phyloP scores from a whole-genome alignment of 441 rosid genomes.

The Capsella rubella region DNA sequence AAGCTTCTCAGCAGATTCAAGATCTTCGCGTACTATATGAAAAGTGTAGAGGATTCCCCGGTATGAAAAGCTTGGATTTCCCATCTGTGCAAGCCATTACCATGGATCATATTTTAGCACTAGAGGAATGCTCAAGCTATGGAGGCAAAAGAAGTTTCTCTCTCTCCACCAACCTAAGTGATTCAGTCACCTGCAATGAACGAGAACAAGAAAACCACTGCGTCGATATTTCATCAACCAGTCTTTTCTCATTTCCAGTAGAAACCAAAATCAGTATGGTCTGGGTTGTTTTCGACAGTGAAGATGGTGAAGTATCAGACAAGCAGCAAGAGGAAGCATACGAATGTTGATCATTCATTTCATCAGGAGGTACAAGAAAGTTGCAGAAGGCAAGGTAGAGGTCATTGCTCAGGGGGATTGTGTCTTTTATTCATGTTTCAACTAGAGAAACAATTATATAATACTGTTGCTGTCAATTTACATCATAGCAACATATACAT shows the following conservation, averaged over 20 bases:
- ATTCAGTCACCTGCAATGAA: conserved; percentile 8
- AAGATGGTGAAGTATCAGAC: conserved; percentile 37
- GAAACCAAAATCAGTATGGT: conserved; percentile 81
- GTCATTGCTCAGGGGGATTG: not conserved
- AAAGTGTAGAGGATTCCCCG: conserved; percentile 53
- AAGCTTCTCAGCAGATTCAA: conserved; percentile 62
- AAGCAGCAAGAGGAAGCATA: conserved; percentile 3
- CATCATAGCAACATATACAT: conserved; percentile 7
- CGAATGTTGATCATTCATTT: conserved; percentile 17
- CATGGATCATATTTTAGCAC: conserved; percentile 62
- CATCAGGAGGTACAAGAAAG: conserved; percentile 1
- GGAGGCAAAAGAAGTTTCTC: conserved; percentile 31
- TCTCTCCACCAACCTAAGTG: conserved; percentile 41
- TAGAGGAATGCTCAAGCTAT: conserved; percentile 55
- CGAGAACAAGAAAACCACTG: conserved; percentile 27
- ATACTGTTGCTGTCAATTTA: conserved; percentile 7
- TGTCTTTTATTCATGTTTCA: conserved; percentile 12
- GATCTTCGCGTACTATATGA: conserved; percentile 59
- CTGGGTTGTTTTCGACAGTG: conserved; percentile 78
- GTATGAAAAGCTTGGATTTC: conserved; percentile 64
- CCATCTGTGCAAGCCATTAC: conserved; percentile 66
- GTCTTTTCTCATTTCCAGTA: conserved; percentile 55
- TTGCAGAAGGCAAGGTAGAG: conserved; percentile 11
- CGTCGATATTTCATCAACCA: conserved; percentile 29
- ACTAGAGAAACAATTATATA: not conserved